phyloP scores from a whole-genome alignment of 805 yeast genomes.

The Dipodascopsis tothii region DNA sequence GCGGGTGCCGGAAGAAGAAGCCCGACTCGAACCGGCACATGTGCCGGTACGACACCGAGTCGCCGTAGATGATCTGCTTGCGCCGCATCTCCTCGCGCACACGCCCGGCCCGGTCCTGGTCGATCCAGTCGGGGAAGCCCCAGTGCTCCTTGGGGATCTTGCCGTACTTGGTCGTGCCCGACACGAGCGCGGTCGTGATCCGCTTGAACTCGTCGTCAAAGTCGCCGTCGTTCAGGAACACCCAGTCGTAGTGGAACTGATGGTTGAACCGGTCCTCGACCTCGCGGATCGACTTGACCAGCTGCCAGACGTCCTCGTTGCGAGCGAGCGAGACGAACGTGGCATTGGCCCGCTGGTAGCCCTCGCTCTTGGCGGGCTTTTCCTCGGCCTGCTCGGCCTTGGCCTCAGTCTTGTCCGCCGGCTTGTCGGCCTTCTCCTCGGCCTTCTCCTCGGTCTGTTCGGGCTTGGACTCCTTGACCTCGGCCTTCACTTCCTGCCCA shows the following conservation, averaged over 20 bases:
- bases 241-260: conserved; percentile 81
- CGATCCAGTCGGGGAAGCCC: conserved; percentile 79
- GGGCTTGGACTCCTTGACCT: conserved; percentile 1
- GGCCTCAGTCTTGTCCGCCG: neutral
- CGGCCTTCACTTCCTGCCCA: neutral
- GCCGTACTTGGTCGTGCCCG: conserved; percentile 68
- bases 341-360: conserved; percentile 39
- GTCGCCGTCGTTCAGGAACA: conserved; percentile 73
- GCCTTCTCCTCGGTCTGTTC: neutral
- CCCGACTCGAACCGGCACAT: conserved; percentile 89
- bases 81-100: conserved; percentile 51
- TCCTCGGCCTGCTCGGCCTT: neutral
- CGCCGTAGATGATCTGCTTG: conserved; percentile 63
- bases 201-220: conserved; percentile 65
- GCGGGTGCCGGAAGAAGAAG: conserved; percentile 66
- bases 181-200: conserved; percentile 45
- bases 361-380: neutral
- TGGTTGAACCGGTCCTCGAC: conserved; percentile 76
- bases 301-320: conserved; percentile 52
- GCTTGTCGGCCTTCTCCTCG: conserved; percentile 2
- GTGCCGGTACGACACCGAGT: conserved; percentile 67
- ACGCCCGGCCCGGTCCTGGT: conserved; percentile 58
- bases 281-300: conserved; percentile 54
- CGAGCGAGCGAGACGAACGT: conserved; percentile 66
- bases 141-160: conserved; percentile 70